Evolutionary conservation across 2,329 filamentous ascomycete species (phyloP).

Genomic region (Lecanicillium sp.): DNA sequence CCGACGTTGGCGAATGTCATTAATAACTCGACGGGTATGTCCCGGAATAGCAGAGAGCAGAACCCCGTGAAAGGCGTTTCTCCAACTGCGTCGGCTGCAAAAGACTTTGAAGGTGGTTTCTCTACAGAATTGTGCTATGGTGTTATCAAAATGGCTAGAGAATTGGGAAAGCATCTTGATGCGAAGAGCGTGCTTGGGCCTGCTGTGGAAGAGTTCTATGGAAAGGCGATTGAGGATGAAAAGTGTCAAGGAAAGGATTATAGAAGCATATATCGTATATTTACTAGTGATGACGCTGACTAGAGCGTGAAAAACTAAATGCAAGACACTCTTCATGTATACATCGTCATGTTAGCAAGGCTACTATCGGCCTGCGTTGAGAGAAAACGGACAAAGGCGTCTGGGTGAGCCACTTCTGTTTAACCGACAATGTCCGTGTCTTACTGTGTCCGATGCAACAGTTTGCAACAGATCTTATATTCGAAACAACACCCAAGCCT

Average conservation of each 20-base stretch:
- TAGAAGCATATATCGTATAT: background rate
- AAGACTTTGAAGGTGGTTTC: slow-evolving; percentile 10
- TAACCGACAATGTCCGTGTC: too few relatives aligned
- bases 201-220: background rate
- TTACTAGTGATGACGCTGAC: background rate
- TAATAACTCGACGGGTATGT: slow-evolving; percentile 11
- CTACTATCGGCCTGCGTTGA: too few relatives aligned
- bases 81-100: slow-evolving; percentile 5
- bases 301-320: background rate
- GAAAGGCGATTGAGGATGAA: background rate
- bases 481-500: too few relatives aligned
- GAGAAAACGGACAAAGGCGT: too few relatives aligned
- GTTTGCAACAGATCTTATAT: too few relatives aligned
- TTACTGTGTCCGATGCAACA: too few relatives aligned
- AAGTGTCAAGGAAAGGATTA: background rate
- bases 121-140: slow-evolving; percentile 12
- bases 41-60: slow-evolving; percentile 10
- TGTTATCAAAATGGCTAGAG: slow-evolving; percentile 2
- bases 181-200: background rate
- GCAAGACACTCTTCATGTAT: too few relatives aligned
- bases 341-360: too few relatives aligned
- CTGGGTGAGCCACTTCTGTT: too few relatives aligned
- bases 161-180: background rate
- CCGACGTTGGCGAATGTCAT: slow-evolving; percentile 7
- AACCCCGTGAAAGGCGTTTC: slow-evolving; percentile 11